A percentile compares a stretch with the other conserved stretches of the same genome.
These are phyloP conservation scores for Colletotrichum navitas DNA, from an alignment of 2,329 filamentous ascomycete genomes.

Conservation along the genomic window DNA sequence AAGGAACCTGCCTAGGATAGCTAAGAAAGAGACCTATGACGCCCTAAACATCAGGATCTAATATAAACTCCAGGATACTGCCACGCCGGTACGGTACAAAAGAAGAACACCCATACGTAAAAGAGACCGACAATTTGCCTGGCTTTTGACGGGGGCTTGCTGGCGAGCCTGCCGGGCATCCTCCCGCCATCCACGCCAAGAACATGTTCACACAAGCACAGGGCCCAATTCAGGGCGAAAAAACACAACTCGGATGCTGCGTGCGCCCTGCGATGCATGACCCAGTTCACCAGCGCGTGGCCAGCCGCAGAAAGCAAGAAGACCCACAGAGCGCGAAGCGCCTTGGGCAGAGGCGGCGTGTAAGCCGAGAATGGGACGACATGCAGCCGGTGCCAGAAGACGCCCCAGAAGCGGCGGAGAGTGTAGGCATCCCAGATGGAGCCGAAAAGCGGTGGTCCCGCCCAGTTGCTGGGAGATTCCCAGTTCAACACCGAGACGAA, in stretches of 20 bases:
- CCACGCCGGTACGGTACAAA: conserved; percentile 16
- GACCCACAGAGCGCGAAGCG: conserved; percentile 10
- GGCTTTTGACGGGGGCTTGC: neutral
- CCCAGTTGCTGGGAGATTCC: conserved; percentile 5
- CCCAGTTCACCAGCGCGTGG: conserved; percentile 5
- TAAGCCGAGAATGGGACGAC: conserved; percentile 12
- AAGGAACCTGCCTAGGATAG: conserved; percentile 1
- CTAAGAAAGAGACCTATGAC: neutral
- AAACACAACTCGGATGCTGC: neutral
- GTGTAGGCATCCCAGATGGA: conserved; percentile 17
- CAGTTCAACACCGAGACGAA: conserved; percentile 13
- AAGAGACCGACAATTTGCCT: conserved; percentile 5
- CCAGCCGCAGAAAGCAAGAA: conserved; percentile 7
- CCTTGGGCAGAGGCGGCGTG: neutral
- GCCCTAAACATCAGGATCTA: conserved; percentile 4
- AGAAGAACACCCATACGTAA: conserved; percentile 14
- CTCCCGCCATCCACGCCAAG: neutral
- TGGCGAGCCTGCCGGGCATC: neutral
- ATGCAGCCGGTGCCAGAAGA: conserved; percentile 17
- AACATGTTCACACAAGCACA: neutral
- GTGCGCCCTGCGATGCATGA: too few relatives aligned
- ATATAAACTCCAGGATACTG: conserved; percentile 6
- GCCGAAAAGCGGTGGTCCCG: conserved; percentile 11
- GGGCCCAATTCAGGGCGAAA: conserved; percentile 1
- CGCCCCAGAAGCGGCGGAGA: conserved; percentile 17